A percentile compares a stretch with the other conserved stretches of the same genome.
phyloP scores from a whole-genome alignment of 164 flowering plant species.

The Hamamelis virginiana region DNA sequence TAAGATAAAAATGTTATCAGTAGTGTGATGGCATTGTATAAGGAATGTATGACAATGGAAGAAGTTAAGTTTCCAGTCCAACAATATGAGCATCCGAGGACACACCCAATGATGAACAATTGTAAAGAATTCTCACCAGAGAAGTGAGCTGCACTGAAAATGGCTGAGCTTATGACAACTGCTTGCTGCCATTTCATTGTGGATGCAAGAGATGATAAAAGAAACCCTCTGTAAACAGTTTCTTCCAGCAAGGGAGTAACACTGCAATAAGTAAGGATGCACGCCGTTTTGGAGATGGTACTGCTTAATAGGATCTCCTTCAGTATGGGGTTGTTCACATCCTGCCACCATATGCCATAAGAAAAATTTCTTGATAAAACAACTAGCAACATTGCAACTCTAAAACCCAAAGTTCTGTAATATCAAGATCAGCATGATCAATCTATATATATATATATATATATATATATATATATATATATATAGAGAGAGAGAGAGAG shows the following conservation, averaged over 20 bases:
- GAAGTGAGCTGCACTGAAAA: conserved; percentile 76
- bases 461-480: too few species aligned
- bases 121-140: conserved; percentile 75
- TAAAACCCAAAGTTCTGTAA: too few species aligned
- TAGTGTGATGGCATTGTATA: conserved; percentile 72
- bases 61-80: conserved; percentile 76
- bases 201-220: conserved; percentile 59
- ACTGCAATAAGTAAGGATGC: conserved; percentile 56
- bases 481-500: too few species aligned
- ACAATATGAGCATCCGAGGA: conserved; percentile 81
- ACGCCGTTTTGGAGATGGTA: conserved; percentile 37
- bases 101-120: conserved; percentile 63
- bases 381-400: not conserved
- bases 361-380: not conserved
- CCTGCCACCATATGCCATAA: conserved; percentile 36
- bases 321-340: conserved; percentile 47
- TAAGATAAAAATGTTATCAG: conserved; percentile 35
- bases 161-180: conserved; percentile 59
- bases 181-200: conserved; percentile 71
- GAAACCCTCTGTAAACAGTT: conserved; percentile 77
- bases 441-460: too few species aligned
- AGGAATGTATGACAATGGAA: conserved; percentile 63
- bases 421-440: too few species aligned
- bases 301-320: conserved; percentile 68
- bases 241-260: conserved; percentile 82